phyloP scores from a whole-genome alignment of 306 rosid species.

The Ochetophila trinervis region DNA sequence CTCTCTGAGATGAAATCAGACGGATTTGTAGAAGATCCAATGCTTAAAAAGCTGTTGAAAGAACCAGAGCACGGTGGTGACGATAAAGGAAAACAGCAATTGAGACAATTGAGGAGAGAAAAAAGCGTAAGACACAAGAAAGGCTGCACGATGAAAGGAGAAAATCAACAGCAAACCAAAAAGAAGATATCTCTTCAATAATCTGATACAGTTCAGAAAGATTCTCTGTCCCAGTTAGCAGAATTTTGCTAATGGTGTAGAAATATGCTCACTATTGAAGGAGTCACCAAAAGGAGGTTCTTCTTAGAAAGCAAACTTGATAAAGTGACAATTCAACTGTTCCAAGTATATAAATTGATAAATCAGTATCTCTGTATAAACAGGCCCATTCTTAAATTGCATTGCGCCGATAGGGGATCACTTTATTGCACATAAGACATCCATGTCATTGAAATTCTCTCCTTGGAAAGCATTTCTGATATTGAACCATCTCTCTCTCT shows the following conservation, averaged over 20 bases:
- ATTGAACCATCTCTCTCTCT: not conserved
- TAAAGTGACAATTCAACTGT: too few species aligned
- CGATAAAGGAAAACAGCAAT: conserved; percentile 26
- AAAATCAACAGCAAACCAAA: conserved; percentile 21
- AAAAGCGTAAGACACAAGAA: conserved; percentile 21
- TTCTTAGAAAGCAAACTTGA: not conserved
- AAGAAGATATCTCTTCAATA: conserved; percentile 13
- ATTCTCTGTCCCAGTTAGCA: not conserved
- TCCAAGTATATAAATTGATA: too few species aligned
- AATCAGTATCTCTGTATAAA: too few species aligned
- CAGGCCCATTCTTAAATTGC: conserved; percentile 6
- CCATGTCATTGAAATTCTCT: not conserved
- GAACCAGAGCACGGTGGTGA: conserved; percentile 31
- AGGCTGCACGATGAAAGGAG: conserved; percentile 30
- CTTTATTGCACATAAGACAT: not conserved
- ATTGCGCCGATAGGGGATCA: conserved; percentile 3
- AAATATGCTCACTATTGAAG: not conserved
- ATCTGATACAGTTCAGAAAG: not conserved
- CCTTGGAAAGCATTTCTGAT: not conserved
- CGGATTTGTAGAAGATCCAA: conserved; percentile 59
- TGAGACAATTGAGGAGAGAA: conserved; percentile 25
- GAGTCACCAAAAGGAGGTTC: conserved; percentile 6
- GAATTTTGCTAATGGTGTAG: not conserved
- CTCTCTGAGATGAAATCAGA: conserved; percentile 57
- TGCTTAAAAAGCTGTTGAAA: conserved; percentile 57